These are phyloP conservation scores for Arctostaphylos glauca DNA, from an alignment of 148 eudicot species.

Conservation along the genomic window DNA sequence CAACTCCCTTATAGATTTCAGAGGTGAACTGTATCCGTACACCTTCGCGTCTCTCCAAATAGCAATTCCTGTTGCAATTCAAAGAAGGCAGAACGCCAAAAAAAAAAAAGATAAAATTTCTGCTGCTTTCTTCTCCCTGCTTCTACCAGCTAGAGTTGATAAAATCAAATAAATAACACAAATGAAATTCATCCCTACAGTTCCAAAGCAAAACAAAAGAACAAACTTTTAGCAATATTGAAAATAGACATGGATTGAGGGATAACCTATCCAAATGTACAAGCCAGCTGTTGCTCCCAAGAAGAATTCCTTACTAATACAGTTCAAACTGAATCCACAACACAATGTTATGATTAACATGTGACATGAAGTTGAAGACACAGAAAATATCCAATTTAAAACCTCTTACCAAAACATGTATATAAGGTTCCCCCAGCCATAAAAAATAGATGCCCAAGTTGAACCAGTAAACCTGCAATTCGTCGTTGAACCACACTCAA, in stretches of 20 bases:
- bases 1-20: constrained; percentile 59
- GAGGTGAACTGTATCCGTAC: constrained; percentile 52
- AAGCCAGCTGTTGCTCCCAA: constrained; percentile 68
- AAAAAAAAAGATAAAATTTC: background rate
- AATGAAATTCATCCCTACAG: background rate
- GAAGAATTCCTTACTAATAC: constrained; percentile 76
- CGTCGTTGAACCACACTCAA: background rate
- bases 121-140: background rate
- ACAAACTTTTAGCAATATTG: background rate
- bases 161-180: too few species aligned
- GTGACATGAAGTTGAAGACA: background rate
- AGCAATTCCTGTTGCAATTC: constrained; percentile 42
- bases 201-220: background rate
- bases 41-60: constrained; percentile 66
- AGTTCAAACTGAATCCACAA: constrained; percentile 53
- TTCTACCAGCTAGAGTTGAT: background rate
- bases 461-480: constrained; percentile 89
- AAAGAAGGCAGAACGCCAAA: background rate
- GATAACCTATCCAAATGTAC: constrained; percentile 70
- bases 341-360: background rate
- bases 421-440: constrained; percentile 93
- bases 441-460: constrained; percentile 72
- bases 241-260: constrained; percentile 17
- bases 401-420: constrained; percentile 67
- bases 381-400: background rate